Conservation (phyloP, 768 basidiomycete species). For the Panaeolus papilionaceus region DNA sequence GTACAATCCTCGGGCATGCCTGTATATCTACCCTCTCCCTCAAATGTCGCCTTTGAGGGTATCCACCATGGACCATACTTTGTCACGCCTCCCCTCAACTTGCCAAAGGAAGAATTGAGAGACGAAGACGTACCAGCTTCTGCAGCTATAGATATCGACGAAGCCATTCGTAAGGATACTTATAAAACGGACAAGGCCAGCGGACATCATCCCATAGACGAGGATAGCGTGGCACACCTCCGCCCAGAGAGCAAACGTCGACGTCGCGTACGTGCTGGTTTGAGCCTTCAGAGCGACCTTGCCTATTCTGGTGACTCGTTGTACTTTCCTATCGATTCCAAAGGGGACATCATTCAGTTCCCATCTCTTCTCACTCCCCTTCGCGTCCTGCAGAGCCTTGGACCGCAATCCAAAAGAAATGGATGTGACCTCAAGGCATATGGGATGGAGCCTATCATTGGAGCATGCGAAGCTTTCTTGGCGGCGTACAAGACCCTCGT, state of each 20-base stretch:
- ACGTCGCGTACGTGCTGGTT: not conserved
- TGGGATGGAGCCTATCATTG: not conserved
- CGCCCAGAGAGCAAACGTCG: not conserved
- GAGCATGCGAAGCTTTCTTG: not conserved
- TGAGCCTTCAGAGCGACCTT: conserved; percentile 3
- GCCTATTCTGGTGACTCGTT: not conserved
- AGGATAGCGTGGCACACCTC: not conserved
- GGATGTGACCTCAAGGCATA: not conserved
- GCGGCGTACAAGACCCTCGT: not conserved
- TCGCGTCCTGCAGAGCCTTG: not conserved
- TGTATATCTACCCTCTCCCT: not conserved
- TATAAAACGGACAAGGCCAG: not conserved
- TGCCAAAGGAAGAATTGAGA: not conserved
- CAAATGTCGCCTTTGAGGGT: not conserved
- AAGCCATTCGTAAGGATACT: not conserved
- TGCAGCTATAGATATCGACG: not conserved
- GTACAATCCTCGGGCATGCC: not conserved
- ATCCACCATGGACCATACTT: not conserved
- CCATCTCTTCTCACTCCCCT: not conserved
- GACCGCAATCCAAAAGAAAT: conserved; percentile 2
- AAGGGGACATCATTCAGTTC: not conserved
- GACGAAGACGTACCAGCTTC: not conserved
- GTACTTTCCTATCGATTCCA: not conserved
- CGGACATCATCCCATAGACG: not conserved
- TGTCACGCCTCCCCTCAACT: not conserved